A percentile compares a stretch with the other conserved stretches of the same genome.
These are phyloP conservation scores for Coemansia sp. DNA, from an alignment of 371 early-diverging fungal genomes.

Conservation along the genomic window DNA sequence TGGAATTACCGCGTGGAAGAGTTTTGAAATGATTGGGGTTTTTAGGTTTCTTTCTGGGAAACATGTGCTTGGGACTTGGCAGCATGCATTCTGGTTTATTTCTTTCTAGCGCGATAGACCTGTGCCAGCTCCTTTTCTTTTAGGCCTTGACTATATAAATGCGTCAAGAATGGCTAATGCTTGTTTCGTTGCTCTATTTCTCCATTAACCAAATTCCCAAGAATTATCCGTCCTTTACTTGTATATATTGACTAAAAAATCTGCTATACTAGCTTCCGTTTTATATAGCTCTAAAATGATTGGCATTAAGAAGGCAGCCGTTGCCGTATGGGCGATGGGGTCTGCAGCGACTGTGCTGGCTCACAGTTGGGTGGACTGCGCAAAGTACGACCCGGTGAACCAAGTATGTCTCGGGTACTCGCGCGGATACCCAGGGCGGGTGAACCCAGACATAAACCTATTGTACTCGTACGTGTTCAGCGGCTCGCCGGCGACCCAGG, in stretches of 20 bases:
- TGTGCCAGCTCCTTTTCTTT: neutral
- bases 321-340: constrained; percentile 1
- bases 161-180: no score
- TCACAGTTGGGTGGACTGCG: constrained; percentile 61
- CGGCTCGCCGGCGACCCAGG: constrained; percentile 34
- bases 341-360: constrained; percentile 46
- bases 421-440: constrained; percentile 56
- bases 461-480: constrained; percentile 55
- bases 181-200: neutral
- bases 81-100: neutral
- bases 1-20: neutral
- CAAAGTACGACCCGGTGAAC: constrained; percentile 48
- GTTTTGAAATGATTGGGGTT: neutral
- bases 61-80: constrained; percentile 4
- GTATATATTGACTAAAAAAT: neutral
- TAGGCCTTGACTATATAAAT: neutral
- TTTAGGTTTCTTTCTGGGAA: neutral
- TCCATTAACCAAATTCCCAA: no score
- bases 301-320: neutral
- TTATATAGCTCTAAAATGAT: neutral
- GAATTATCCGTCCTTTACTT: no score
- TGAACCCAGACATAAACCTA: constrained; percentile 52
- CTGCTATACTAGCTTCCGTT: neutral
- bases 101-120: neutral
- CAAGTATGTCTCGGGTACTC: constrained; percentile 52